These are phyloP conservation scores for Candida albicans DNA, from an alignment of 1,139 yeast species.

Conservation along the genomic window DNA sequence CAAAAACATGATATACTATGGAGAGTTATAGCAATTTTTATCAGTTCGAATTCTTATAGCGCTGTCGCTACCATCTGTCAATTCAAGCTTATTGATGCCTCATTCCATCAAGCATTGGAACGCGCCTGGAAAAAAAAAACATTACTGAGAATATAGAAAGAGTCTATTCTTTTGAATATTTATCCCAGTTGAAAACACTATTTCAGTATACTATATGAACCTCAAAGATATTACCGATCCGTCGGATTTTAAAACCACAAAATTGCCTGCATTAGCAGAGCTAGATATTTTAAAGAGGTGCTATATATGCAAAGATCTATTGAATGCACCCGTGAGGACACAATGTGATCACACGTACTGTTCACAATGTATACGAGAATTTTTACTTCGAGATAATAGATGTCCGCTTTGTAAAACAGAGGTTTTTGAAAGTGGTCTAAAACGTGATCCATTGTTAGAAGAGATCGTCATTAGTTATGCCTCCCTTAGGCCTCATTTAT, in stretches of 20 bases:
- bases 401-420: conserved; percentile 84
- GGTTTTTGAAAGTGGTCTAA: conserved; percentile 67
- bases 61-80: no score
- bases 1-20: no score
- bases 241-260: conserved; percentile 61
- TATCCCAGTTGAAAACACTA: background rate
- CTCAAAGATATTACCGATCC: conserved; percentile 52
- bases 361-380: conserved; percentile 80
- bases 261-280: conserved; percentile 55
- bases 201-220: background rate
- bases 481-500: conserved; percentile 40
- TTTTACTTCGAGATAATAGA: conserved; percentile 54
- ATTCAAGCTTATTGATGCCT: no score
- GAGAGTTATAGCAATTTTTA: no score
- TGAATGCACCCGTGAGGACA: conserved; percentile 80
- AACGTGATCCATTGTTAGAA: conserved; percentile 70
- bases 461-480: conserved; percentile 64
- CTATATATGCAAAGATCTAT: conserved; percentile 86
- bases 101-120: no score
- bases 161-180: no score
- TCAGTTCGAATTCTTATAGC: no score
- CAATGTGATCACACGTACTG: conserved; percentile 91
- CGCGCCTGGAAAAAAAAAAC: no score
- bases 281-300: conserved; percentile 78
- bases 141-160: no score